Percentiles rank a stretch among this genome's conserved stretches.
These are phyloP conservation scores for Apium graveolens DNA, from an alignment of 129 eudicot genomes.

Conservation along the genomic window DNA sequence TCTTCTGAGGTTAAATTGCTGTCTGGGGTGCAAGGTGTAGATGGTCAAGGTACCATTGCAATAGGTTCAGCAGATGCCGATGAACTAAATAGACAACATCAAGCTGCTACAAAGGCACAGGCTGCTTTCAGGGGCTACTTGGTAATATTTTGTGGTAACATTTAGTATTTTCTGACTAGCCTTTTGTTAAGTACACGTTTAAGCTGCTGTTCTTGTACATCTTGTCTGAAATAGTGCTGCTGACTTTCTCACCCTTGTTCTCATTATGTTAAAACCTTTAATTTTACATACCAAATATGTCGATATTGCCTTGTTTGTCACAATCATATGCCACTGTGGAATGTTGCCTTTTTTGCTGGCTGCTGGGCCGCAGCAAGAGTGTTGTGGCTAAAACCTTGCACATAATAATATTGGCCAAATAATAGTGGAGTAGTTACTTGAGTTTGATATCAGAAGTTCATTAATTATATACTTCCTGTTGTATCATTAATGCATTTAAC, in stretches of 20 bases:
- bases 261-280: not conserved
- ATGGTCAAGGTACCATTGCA: constrained; percentile 16
- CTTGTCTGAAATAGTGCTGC: not conserved
- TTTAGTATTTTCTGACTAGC: not conserved
- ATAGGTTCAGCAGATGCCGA: constrained; percentile 32
- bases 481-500: not conserved
- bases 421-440: not conserved
- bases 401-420: not conserved
- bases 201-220: not conserved
- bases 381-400: not conserved
- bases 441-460: not conserved
- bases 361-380: not conserved
- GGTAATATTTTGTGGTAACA: constrained; percentile 35
- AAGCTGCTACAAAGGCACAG: constrained; percentile 87
- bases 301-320: not conserved
- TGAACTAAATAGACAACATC: constrained; percentile 47
- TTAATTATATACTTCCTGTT: not conserved
- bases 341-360: not conserved
- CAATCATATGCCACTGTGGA: not conserved
- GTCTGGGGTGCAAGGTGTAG: constrained; percentile 24
- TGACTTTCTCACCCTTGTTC: not conserved
- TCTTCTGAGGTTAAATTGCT: constrained; percentile 16
- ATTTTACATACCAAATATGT: not conserved
- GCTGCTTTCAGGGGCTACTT: constrained; percentile 95
- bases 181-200: not conserved